phyloP scores from a whole-genome alignment of 345 rosid species.

The Salix viminalis region DNA sequence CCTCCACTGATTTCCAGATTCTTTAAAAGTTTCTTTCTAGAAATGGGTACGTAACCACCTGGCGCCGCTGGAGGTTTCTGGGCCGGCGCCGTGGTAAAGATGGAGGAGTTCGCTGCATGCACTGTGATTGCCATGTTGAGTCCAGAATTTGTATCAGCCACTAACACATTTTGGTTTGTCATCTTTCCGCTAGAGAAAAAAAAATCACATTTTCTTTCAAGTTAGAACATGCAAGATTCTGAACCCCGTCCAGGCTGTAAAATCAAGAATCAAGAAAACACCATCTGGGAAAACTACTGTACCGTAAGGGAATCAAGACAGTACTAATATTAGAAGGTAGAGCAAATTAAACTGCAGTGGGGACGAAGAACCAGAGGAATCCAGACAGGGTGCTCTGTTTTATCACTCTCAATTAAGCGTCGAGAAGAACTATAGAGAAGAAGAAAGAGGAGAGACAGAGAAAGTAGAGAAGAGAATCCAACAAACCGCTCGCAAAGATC shows the following conservation, averaged over 20 bases:
- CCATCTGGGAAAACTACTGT: neutral
- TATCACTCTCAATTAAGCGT: neutral
- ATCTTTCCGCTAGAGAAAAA: slow-evolving; percentile 21
- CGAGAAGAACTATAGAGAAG: neutral
- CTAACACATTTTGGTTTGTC: slow-evolving; percentile 62
- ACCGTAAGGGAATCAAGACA: neutral
- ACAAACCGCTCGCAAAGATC: neutral
- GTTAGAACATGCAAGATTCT: neutral
- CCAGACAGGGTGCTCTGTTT: slow-evolving; percentile 12
- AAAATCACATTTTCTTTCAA: neutral
- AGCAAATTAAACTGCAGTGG: neutral
- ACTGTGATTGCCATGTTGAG: slow-evolving; percentile 37
- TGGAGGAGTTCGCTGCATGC: slow-evolving; percentile 36
- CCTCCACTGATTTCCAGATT: slow-evolving; percentile 61
- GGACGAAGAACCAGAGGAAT: slow-evolving; percentile 2
- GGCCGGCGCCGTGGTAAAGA: slow-evolving; percentile 30
- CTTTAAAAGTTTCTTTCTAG: slow-evolving; percentile 39
- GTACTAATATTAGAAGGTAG: neutral
- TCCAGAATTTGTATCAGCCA: slow-evolving; percentile 40
- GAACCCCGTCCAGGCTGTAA: neutral
- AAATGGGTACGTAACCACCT: slow-evolving; percentile 38
- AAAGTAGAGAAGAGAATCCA: neutral
- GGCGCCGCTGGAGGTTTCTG: slow-evolving; percentile 61
- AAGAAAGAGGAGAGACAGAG: neutral
- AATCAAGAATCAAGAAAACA: neutral